phyloP scores from a whole-genome alignment of 768 basidiomycete genomes.

The Lactarius indigo region DNA sequence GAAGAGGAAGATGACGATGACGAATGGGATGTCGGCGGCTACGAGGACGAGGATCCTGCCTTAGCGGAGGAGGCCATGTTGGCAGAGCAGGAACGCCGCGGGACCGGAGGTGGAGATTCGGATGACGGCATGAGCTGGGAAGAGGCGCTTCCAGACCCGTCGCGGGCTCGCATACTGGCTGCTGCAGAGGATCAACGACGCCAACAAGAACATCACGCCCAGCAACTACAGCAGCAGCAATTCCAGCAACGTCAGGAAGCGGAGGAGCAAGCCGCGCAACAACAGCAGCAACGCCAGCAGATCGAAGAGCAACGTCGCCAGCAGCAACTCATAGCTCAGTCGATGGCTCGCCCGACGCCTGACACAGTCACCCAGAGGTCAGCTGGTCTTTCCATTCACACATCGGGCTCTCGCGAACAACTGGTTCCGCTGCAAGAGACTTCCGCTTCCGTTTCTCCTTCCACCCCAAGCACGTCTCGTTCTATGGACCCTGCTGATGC shows the following conservation, averaged over 20 bases:
- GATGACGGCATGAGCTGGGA: conserved; percentile 93
- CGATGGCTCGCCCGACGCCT: conserved; percentile 14
- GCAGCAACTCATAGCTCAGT: conserved; percentile 20
- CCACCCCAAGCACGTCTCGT: conserved; percentile 30
- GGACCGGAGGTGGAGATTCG: conserved; percentile 42
- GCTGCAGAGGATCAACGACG: conserved; percentile 33
- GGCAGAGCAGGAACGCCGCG: conserved; percentile 36
- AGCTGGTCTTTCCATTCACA: conserved; percentile 36
- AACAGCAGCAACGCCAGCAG: conserved; percentile 31
- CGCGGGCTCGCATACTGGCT: conserved; percentile 35
- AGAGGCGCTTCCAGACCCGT: conserved; percentile 56
- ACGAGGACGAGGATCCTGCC: conserved; percentile 65
- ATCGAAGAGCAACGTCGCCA: conserved; percentile 27
- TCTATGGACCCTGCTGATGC: conserved; percentile 64
- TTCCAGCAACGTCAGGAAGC: conserved; percentile 30
- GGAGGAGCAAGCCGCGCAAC: conserved; percentile 29
- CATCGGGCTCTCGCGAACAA: conserved; percentile 48
- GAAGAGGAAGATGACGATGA: conserved; percentile 54
- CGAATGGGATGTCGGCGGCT: conserved; percentile 66
- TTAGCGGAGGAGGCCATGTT: conserved; percentile 54
- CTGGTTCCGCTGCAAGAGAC: conserved; percentile 34
- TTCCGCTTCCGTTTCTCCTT: conserved; percentile 31
- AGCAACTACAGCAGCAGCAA: conserved; percentile 27
- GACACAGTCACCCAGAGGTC: conserved; percentile 19
- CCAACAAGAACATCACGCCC: conserved; percentile 31